Conservation (phyloP, 176 grass and related monocot species). For the Coix lacrymajobi region DNA sequence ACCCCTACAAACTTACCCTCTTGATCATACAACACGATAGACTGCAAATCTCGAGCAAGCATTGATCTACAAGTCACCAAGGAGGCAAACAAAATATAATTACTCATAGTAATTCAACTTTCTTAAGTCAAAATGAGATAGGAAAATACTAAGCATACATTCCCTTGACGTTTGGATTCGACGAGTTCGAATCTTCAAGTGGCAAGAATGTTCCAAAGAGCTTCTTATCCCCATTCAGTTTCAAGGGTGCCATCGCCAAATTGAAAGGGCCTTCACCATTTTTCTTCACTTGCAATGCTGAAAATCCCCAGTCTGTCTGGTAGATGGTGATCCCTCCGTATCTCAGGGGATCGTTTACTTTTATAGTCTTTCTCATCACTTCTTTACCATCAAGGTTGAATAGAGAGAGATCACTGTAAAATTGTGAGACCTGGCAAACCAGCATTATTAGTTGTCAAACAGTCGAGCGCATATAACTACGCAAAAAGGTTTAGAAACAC, state of each 20-base stretch:
- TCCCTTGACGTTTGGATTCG: slow-evolving; percentile 68
- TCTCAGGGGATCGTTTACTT: slow-evolving; percentile 89
- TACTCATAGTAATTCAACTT: background rate
- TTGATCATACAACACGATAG: slow-evolving; percentile 96
- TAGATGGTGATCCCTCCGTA: slow-evolving; percentile 85
- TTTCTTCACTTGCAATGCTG: slow-evolving; percentile 80
- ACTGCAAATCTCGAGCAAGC: slow-evolving; percentile 93
- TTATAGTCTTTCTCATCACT: slow-evolving; percentile 86
- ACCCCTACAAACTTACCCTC: slow-evolving; percentile 94
- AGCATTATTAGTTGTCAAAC: background rate
- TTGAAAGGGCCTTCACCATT: slow-evolving; percentile 95
- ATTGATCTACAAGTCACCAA: slow-evolving; percentile 63
- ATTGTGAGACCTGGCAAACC: slow-evolving; percentile 73
- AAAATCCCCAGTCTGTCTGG: slow-evolving; percentile 96
- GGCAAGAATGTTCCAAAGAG: slow-evolving; percentile 86
- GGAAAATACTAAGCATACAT: slow-evolving; percentile 53
- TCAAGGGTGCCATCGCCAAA: slow-evolving; percentile 79
- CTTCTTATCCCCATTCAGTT: slow-evolving; percentile 75
- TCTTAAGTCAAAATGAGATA: background rate
- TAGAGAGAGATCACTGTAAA: slow-evolving; percentile 91
- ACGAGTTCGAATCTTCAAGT: slow-evolving; percentile 55
- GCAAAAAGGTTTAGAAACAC: background rate
- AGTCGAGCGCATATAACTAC: background rate
- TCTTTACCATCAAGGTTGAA: slow-evolving; percentile 82
- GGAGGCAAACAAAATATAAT: background rate